A percentile compares a stretch with the other conserved stretches of the same genome.
Evolutionary conservation across 345 rosid species (phyloP).

Genomic region (Nephelium lappaceum): DNA sequence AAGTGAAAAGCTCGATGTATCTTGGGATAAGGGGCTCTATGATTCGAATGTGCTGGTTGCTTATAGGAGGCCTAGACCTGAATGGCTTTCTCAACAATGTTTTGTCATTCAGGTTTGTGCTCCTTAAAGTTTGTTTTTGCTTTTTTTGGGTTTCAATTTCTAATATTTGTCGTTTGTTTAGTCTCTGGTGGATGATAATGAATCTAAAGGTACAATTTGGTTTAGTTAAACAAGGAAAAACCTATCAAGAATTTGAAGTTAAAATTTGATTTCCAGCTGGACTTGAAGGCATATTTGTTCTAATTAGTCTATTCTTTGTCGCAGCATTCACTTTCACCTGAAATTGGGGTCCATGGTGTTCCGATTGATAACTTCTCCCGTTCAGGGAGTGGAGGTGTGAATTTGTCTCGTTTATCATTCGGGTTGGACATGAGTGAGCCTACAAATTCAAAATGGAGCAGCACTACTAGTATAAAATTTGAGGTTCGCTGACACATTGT

Average conservation of each 20-base stretch:
- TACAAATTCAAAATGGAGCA: slow-evolving; percentile 80
- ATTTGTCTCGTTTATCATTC: slow-evolving; percentile 73
- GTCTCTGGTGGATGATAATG: neutral
- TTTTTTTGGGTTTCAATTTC: neutral
- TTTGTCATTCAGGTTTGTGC: slow-evolving; percentile 70
- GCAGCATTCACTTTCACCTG: slow-evolving; percentile 94
- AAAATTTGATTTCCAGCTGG: neutral
- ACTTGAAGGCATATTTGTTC: neutral
- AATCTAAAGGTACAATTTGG: neutral
- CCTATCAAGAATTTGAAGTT: neutral
- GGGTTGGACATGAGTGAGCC: slow-evolving; percentile 92
- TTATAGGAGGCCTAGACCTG: slow-evolving; percentile 89
- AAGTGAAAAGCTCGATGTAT: slow-evolving; percentile 95
- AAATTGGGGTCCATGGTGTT: slow-evolving; percentile 84
- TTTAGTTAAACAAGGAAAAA: slow-evolving; percentile 1
- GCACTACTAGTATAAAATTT: slow-evolving; percentile 82
- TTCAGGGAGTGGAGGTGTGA: slow-evolving; percentile 89
- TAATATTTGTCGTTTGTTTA: slow-evolving; percentile 1
- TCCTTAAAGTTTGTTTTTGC: neutral
- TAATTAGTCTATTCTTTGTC: slow-evolving; percentile 19
- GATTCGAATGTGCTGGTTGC: slow-evolving; percentile 87
- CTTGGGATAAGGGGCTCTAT: slow-evolving; percentile 88
- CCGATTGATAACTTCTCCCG: slow-evolving; percentile 85
- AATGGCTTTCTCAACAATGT: slow-evolving; percentile 90
- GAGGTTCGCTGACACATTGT: slow-evolving; percentile 55